Evolutionary conservation across 2,329 filamentous ascomycete species (phyloP).

Genomic region (Cercospora beticola): DNA sequence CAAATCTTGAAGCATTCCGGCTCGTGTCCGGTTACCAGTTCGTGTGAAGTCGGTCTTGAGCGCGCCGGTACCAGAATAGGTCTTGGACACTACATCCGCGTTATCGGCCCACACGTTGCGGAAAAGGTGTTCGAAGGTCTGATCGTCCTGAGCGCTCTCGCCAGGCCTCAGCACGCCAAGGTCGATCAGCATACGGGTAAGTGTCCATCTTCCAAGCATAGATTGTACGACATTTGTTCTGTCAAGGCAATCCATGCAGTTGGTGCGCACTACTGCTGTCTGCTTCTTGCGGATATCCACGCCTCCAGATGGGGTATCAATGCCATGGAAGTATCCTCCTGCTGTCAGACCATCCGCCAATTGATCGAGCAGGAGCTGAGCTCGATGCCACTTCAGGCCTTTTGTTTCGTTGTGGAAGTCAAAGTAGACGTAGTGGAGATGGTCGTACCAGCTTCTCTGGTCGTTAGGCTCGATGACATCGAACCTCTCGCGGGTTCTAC

Average conservation of each 20-base stretch:
- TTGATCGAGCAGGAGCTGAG: slow-evolving; percentile 79
- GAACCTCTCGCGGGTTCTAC: slow-evolving; percentile 71
- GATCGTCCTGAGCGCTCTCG: slow-evolving; percentile 75
- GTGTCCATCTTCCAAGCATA: slow-evolving; percentile 86
- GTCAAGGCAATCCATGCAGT: slow-evolving; percentile 99
- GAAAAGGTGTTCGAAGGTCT: slow-evolving; percentile 84
- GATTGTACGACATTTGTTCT: slow-evolving; percentile 97
- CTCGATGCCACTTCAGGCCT: slow-evolving; percentile 88
- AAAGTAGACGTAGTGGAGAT: slow-evolving; percentile 94
- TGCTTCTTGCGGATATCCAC: slow-evolving; percentile 80
- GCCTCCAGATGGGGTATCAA: slow-evolving; percentile 76
- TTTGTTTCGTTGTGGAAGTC: slow-evolving; percentile 99
- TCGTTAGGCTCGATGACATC: slow-evolving; percentile 68
- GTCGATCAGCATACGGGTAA: slow-evolving; percentile 86
- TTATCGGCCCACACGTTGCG: slow-evolving; percentile 99
- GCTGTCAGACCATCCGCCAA: slow-evolving; percentile 72
- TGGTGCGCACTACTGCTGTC: slow-evolving; percentile 89
- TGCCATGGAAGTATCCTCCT: slow-evolving; percentile 89
- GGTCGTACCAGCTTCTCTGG: slow-evolving; percentile 68
- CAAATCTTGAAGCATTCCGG: slow-evolving; percentile 80
- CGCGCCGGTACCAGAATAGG: slow-evolving; percentile 93
- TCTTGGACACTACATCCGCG: slow-evolving; percentile 87
- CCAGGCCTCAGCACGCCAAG: slow-evolving; percentile 74
- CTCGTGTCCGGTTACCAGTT: slow-evolving; percentile 83
- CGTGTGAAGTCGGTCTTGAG: slow-evolving; percentile 98